Base-by-base conservation (phyloP, 352 stramenopile genomes). In the Phytophthora citrophthora region DNA sequence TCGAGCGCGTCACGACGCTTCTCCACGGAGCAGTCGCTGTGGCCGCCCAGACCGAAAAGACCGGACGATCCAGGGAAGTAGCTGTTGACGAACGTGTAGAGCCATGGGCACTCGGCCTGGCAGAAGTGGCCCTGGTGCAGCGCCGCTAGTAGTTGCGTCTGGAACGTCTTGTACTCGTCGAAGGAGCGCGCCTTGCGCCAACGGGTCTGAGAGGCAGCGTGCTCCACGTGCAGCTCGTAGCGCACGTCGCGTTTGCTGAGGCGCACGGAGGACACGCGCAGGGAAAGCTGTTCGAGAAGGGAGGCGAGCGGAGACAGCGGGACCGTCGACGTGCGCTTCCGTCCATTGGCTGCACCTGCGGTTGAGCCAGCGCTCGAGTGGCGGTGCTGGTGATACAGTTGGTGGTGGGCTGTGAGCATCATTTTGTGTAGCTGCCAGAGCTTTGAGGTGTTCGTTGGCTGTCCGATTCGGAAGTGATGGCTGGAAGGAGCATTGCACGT, bases 261-360 rank as follows among this genome's bases (percentile, higher is more conserved):
- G 49, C 59, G 59, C 16, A 51, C 44, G 41, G 59, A 26, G 23
- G 59, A 1, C 13, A 67, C 50, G 16, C 15, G 31, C 5, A 67
- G 59, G n/a, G 59, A 67, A 50, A 67, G 32, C 43, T 67, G 59
- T 27, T 67, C 59, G 8, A 67, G 59, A n/a, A 61, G 15, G 11
- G 34, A 51, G 4, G 49, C 24, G 27, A 43, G 23, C 3, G 58
- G 49, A 4, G 49, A 23, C 20, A 66, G 40, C 1, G 48, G 16
- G 5, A 40, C 13, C 8, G 20, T 6, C 41, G 18, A 9, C 10
- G 18, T 12, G 10, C 41, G 41, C 20, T 48, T 48, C 18, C 41
- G 41, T 20, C 41, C 18, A 24, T 16, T 27, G 41, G 41, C 15
- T 10, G 18, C 24, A 4, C 29, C 9, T 1, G 29, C 12, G 9